Percentiles rank a stretch among this genome's conserved stretches.
Evolutionary conservation across 345 rosid genomes (phyloP).

Genomic region (Euphorbia lathyris): DNA sequence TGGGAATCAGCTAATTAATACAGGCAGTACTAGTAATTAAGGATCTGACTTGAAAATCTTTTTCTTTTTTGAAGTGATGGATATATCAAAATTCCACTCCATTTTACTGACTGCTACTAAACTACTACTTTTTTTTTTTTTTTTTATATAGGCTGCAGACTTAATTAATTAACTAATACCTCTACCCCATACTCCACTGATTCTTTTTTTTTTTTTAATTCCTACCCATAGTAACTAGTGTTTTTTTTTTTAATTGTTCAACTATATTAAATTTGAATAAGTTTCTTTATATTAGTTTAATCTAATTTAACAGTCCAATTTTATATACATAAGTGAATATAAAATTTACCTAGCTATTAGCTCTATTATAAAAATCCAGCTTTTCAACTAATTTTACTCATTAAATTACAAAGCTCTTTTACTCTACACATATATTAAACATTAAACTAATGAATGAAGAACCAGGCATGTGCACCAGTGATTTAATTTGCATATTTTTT

Average conservation of each 20-base stretch:
- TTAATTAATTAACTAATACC: not conserved
- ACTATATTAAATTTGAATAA: too few species aligned
- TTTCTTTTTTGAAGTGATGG: not conserved
- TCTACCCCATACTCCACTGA: not conserved
- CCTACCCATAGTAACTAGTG: not conserved
- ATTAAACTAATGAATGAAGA: too few species aligned
- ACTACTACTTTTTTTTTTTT: not conserved
- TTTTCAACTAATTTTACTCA: not conserved
- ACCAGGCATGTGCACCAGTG: not conserved
- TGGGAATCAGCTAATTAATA: constrained; percentile 17
- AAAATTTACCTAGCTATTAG: too few species aligned
- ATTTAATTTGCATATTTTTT: too few species aligned
- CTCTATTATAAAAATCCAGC: too few species aligned
- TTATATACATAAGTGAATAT: too few species aligned
- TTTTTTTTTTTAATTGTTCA: too few species aligned
- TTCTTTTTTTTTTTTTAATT: not conserved
- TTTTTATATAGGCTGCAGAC: not conserved
- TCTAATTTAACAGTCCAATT: too few species aligned
- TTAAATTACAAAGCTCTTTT: not conserved
- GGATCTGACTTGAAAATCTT: constrained; percentile 17
- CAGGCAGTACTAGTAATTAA: not conserved
- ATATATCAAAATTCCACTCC: not conserved
- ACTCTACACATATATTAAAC: too few species aligned
- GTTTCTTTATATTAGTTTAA: too few species aligned
- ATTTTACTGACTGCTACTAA: constrained; percentile 1